A percentile compares a stretch with the other conserved stretches of the same genome.
phyloP scores from a whole-genome alignment of 2,329 filamentous ascomycete genomes.

The Dactylellina drechsleri region DNA sequence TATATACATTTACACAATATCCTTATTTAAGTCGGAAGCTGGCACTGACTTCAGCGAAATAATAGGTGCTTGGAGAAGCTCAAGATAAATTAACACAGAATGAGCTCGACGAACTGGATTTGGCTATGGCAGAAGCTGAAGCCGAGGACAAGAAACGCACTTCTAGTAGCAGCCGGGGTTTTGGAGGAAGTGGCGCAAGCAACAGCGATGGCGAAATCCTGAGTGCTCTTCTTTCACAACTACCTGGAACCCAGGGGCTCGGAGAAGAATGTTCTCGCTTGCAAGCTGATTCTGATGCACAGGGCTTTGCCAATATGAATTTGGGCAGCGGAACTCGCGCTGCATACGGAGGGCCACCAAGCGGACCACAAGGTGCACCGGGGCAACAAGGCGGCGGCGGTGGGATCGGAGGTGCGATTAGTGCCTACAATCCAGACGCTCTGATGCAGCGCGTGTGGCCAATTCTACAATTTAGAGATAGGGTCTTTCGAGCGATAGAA shows the following conservation, averaged over 20 bases:
- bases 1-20: neutral
- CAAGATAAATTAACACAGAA: constrained; percentile 86
- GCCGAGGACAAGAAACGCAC: constrained; percentile 60
- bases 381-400: neutral
- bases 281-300: constrained; percentile 77
- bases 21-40: neutral
- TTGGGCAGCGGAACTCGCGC: constrained; percentile 63
- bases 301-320: constrained; percentile 78
- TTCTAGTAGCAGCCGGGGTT: constrained; percentile 45
- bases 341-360: constrained; percentile 11
- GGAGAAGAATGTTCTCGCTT: constrained; percentile 78
- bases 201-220: constrained; percentile 71
- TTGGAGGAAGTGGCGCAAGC: constrained; percentile 34
- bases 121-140: constrained; percentile 77
- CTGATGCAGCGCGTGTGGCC: constrained; percentile 87
- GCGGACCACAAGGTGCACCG: neutral
- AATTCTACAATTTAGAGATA: constrained; percentile 92
- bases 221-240: constrained; percentile 80
- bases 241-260: constrained; percentile 78
- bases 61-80: constrained; percentile 70
- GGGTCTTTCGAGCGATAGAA: constrained; percentile 86
- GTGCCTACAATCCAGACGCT: constrained; percentile 69
- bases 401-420: constrained; percentile 21
- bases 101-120: constrained; percentile 82
- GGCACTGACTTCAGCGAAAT: neutral